Conservation (phyloP, 768 basidiomycete genomes). For the Tylopilus cervinicoccineus region DNA sequence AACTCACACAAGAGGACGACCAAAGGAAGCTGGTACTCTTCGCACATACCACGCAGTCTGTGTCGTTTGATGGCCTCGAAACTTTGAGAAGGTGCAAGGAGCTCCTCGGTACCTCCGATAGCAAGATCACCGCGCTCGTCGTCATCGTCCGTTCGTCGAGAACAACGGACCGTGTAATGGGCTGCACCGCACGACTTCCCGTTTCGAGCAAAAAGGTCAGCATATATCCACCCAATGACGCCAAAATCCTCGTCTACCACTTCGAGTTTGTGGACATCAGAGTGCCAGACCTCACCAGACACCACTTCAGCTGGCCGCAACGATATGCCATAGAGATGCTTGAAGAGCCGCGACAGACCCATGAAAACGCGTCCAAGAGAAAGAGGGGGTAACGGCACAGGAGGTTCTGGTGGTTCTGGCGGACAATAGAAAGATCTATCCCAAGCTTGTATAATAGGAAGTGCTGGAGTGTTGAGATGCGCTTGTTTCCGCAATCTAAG, state of each 20-base stretch:
- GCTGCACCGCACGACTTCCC: conserved; percentile 92
- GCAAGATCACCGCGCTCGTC: conserved; percentile 65
- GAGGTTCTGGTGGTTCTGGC: conserved; percentile 70
- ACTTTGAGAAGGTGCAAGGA: conserved; percentile 46
- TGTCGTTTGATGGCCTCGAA: conserved; percentile 65
- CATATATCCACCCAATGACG: conserved; percentile 90
- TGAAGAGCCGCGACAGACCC: conserved; percentile 88
- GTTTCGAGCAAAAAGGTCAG: conserved; percentile 80
- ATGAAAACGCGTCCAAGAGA: conserved; percentile 90
- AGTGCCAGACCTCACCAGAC: conserved; percentile 86
- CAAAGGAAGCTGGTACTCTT: conserved; percentile 82
- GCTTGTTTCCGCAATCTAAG: conserved; percentile 70
- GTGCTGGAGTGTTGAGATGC: conserved; percentile 53
- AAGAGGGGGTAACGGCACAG: conserved; percentile 66
- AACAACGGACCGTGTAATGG: conserved; percentile 97
- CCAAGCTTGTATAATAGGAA: conserved; percentile 86
- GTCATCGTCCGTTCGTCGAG: conserved; percentile 88
- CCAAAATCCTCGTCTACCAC: conserved; percentile 89
- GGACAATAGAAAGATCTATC: conserved; percentile 94
- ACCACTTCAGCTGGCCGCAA: conserved; percentile 65
- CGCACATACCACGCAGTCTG: conserved; percentile 55
- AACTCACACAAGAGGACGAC: conserved; percentile 93
- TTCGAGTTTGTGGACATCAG: conserved; percentile 85
- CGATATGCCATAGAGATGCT: conserved; percentile 81
- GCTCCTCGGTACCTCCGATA: conserved; percentile 36